These are phyloP conservation scores for Apiospora marii DNA, from an alignment of 2,329 filamentous ascomycete genomes.

Conservation along the genomic window DNA sequence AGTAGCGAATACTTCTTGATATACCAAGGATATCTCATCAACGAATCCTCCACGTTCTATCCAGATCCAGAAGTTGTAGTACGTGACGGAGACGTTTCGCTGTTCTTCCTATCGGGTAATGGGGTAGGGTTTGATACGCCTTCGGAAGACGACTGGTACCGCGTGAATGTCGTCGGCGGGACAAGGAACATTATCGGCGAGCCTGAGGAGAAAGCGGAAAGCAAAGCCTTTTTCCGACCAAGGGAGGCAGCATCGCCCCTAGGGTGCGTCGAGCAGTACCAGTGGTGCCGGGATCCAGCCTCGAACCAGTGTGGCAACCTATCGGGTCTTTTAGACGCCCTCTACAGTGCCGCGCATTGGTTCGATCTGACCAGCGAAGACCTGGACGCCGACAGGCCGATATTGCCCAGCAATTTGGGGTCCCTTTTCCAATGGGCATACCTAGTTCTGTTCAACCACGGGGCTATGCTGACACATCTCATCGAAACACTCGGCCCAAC, in stretches of 20 bases:
- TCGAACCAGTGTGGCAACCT: neutral
- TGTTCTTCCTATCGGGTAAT: constrained; percentile 32
- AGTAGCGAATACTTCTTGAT: neutral
- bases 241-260: constrained; percentile 20
- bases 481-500: neutral
- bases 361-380: neutral
- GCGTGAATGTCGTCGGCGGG: neutral
- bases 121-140: constrained; percentile 26
- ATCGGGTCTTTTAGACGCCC: neutral
- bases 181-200: too few relatives aligned
- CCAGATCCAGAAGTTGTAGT: constrained; percentile 16
- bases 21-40: neutral
- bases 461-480: too few relatives aligned
- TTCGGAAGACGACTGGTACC: constrained; percentile 34
- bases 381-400: neutral
- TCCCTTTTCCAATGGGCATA: neutral
- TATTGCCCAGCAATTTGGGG: neutral
- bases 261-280: constrained; percentile 13
- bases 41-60: neutral
- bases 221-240: neutral
- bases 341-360: neutral
- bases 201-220: too few relatives aligned
- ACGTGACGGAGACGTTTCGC: constrained; percentile 21
- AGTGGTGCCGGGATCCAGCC: neutral
- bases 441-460: neutral